Conservation (phyloP, 1,284 basidiomycete species). For the Ganoderma sp. region DNA sequence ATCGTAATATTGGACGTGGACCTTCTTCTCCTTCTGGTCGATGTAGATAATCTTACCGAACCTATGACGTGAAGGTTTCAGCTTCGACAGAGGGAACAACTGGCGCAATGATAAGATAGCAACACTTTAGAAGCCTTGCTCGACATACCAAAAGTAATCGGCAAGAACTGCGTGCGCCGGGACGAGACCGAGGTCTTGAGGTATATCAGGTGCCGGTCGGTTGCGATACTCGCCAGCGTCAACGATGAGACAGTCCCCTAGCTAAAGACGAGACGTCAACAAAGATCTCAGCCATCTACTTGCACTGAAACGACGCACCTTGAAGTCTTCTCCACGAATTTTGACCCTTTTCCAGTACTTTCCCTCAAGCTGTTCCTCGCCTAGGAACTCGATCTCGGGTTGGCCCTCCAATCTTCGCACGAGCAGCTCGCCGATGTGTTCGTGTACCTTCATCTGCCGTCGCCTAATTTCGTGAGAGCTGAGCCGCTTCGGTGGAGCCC, state of each 20-base stretch:
- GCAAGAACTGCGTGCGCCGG: constrained; percentile 48
- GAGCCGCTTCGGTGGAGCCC: constrained; percentile 42
- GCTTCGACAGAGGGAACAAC: neutral
- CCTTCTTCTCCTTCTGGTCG: constrained; percentile 44
- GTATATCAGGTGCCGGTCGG: constrained; percentile 36
- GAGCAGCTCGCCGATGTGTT: constrained; percentile 24
- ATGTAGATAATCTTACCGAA: constrained; percentile 68
- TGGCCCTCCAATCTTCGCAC: constrained; percentile 12
- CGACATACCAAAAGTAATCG: constrained; percentile 65
- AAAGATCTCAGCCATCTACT: constrained; percentile 5
- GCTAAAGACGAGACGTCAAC: constrained; percentile 42
- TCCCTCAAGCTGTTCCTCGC: constrained; percentile 18
- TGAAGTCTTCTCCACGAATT: constrained; percentile 47
- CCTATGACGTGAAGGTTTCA: constrained; percentile 46
- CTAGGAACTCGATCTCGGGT: constrained; percentile 23
- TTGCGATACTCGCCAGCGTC: constrained; percentile 45
- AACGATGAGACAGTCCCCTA: constrained; percentile 62
- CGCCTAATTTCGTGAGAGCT: constrained; percentile 20
- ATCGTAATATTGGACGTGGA: constrained; percentile 74
- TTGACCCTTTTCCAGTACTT: constrained; percentile 39
- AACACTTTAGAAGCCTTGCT: neutral
- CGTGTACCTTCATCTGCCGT: constrained; percentile 14
- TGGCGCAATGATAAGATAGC: constrained; percentile 8
- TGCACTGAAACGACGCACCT: constrained; percentile 37
- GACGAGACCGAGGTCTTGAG: constrained; percentile 40